Evolutionary conservation across 768 basidiomycete genomes (phyloP), one percentile per base, ranked within the genome.

Genomic region (Phaeotremella skinneri): DNA sequence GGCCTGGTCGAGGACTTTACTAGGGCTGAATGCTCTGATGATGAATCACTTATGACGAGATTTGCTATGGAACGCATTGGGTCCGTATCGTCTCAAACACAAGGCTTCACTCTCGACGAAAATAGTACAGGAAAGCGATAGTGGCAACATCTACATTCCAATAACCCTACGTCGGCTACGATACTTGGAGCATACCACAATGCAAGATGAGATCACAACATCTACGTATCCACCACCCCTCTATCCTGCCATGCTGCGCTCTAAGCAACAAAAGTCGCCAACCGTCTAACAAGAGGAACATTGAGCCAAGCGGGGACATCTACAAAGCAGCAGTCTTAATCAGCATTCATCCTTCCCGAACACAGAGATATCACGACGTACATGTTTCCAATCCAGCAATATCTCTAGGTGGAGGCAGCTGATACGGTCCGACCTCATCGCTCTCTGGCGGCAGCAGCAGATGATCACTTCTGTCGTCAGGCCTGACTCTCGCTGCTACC

Each of bases 391-490:
- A 80, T 21, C 91, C 94, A 1, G 89, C 89, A 42, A 98, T 92
- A 70, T 98, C 93, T 58, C 96, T 85, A 21, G 93, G 90, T 55
- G 93, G 82, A 1, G 96, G 93, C 47, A 92, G 81, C 75, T 98
- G 70, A 57, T 74, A 76, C 51, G 91, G 88, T 26, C 91, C 91
- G 21, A 96, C 94, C 79, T 98, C 96, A 73, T 98, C 96, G 42
- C 89, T 90, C 78, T 98, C 96, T 27, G 94, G 93, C 29, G 91
- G 86, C 52, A 99, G 86, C 58, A 99, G 85, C 20, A 99, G 82
- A 75, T 98, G 94, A 76, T 99, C 96, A 74, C 91, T 92, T 69
- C 91, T 87, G 79, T 98, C 96, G 76, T 94, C 91, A 49, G 92
- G 89, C 72, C 91, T 87, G 54, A 99, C 93, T 49, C 96, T 85